Percentiles rank a stretch among this genome's conserved stretches.
Evolutionary conservation across 257 asterid species (phyloP).

Genomic region (Avicennia marina): DNA sequence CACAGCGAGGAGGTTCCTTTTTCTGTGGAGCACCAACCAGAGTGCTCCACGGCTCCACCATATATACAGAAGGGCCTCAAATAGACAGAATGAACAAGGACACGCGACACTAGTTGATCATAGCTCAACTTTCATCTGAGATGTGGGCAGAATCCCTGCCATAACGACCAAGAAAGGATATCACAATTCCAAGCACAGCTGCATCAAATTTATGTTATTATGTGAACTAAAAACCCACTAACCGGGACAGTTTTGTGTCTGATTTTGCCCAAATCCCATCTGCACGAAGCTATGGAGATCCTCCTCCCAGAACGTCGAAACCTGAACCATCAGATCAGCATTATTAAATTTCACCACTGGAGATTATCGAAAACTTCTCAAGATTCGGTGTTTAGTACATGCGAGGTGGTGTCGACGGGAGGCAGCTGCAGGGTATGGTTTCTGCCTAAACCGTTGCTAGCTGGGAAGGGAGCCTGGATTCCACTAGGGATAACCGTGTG

Average conservation of each 20-base stretch:
- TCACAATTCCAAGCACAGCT: not conserved
- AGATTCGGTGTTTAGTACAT: too few relatives aligned
- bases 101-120: slow-evolving; percentile 20
- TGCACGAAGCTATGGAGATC: slow-evolving; percentile 81
- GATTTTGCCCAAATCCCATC: slow-evolving; percentile 75
- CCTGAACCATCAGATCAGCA: slow-evolving; percentile 35
- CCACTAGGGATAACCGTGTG: slow-evolving; percentile 24
- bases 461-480: slow-evolving; percentile 32
- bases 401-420: too few relatives aligned
- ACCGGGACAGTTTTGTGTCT: slow-evolving; percentile 58
- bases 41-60: too few relatives aligned
- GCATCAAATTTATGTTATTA: not conserved
- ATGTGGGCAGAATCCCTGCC: slow-evolving; percentile 46
- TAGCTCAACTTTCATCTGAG: slow-evolving; percentile 68
- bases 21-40: too few relatives aligned
- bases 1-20: too few relatives aligned
- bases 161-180: slow-evolving; percentile 3
- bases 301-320: slow-evolving; percentile 65
- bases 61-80: too few relatives aligned
- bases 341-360: not conserved
- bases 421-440: slow-evolving; percentile 41
- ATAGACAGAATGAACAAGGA: too few relatives aligned
- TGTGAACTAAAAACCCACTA: slow-evolving; percentile 12
- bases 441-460: too few relatives aligned
- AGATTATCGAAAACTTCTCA: not conserved